These are phyloP conservation scores for Alternaria panax DNA, from an alignment of 2,329 filamentous ascomycete genomes.

Conservation along the genomic window DNA sequence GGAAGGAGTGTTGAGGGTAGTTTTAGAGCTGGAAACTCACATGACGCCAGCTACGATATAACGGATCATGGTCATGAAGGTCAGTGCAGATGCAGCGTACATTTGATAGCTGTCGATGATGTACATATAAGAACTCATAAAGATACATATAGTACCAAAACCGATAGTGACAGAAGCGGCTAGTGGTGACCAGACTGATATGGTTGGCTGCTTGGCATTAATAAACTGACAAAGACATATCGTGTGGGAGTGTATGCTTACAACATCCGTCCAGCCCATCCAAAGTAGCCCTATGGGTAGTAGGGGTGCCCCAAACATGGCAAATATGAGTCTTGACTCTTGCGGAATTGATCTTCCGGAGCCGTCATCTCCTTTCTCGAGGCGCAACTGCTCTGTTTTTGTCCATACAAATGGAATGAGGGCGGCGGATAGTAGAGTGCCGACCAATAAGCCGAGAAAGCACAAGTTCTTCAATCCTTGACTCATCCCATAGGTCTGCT, in stretches of 20 bases:
- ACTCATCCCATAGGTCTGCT: background rate
- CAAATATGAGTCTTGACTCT: constrained; percentile 62
- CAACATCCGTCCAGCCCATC: constrained; percentile 63
- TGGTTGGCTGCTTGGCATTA: background rate
- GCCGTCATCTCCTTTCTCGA: constrained; percentile 47
- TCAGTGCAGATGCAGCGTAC: constrained; percentile 60
- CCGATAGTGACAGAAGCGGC: constrained; percentile 53
- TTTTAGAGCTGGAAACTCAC: constrained; percentile 8
- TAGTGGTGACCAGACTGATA: constrained; percentile 37
- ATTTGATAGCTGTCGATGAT: constrained; percentile 65
- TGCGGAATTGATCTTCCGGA: constrained; percentile 53
- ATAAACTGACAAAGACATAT: background rate
- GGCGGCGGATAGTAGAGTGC: constrained; percentile 48
- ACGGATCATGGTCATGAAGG: constrained; percentile 50
- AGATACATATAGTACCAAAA: constrained; percentile 32
- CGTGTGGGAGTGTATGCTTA: constrained; percentile 6
- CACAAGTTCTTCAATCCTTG: constrained; percentile 47
- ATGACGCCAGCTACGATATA: constrained; percentile 54
- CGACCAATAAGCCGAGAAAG: constrained; percentile 58
- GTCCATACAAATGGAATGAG: constrained; percentile 53
- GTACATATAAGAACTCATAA: constrained; percentile 62
- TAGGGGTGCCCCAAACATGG: constrained; percentile 59
- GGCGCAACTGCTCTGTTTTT: constrained; percentile 42
- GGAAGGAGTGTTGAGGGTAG: too few relatives aligned
- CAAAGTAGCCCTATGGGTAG: constrained; percentile 64